phyloP scores from a whole-genome alignment of 345 rosid species.

The Combretum micranthum region DNA sequence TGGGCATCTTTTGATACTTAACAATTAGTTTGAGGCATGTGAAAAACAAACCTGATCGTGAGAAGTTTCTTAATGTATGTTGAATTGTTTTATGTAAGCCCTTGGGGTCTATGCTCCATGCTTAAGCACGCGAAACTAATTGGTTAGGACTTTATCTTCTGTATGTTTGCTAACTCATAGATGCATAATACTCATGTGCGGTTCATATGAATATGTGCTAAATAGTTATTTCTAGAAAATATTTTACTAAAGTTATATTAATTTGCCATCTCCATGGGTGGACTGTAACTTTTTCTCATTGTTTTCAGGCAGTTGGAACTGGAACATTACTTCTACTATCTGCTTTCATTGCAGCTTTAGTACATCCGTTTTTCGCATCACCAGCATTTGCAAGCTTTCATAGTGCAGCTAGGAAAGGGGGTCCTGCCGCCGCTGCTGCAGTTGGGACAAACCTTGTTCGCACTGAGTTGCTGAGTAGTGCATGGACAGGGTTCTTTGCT shows the following conservation, averaged over 20 bases:
- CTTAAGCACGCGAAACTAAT: no score
- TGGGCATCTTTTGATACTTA: no score
- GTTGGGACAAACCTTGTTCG: slow-evolving; percentile 45
- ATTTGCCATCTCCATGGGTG: background rate
- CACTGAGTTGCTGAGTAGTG: slow-evolving; percentile 64
- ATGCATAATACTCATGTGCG: no score
- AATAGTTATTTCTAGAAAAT: background rate
- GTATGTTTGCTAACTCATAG: no score
- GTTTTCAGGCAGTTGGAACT: slow-evolving; percentile 37
- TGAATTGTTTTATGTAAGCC: no score
- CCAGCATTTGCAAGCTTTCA: slow-evolving; percentile 82
- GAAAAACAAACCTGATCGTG: no score
- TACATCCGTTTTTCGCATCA: slow-evolving; percentile 68
- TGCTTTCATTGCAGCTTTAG: slow-evolving; percentile 40
- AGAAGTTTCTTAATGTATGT: no score
- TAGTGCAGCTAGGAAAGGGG: slow-evolving; percentile 46
- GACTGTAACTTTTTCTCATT: background rate
- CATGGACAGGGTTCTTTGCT: slow-evolving; percentile 96
- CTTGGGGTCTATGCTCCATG: no score
- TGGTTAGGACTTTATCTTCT: no score
- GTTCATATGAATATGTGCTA: no score
- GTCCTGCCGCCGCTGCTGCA: slow-evolving; percentile 35
- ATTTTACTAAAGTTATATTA: background rate
- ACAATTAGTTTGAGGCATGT: no score
- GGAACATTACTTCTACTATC: slow-evolving; percentile 51